phyloP scores from a whole-genome alignment of 2,329 filamentous ascomycete species.

The Leptodontidium sp. region DNA sequence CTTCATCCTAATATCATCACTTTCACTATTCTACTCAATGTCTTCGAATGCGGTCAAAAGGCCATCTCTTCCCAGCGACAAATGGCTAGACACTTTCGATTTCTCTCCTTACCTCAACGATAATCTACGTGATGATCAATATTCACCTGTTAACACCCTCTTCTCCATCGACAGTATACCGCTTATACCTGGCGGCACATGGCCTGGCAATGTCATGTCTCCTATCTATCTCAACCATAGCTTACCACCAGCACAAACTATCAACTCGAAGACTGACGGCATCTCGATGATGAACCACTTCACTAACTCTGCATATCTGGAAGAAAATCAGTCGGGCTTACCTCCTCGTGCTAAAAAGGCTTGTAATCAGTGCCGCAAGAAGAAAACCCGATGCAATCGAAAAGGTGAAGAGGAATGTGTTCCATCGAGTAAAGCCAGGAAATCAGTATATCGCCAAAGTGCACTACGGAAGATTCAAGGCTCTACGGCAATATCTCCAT shows the following conservation, averaged over 20 bases:
- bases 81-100: constrained; percentile 7
- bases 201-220: constrained; percentile 1
- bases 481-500: constrained; percentile 7
- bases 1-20: not conserved
- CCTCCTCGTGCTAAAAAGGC: constrained; percentile 5
- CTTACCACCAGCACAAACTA: not conserved
- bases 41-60: constrained; percentile 1
- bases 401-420: constrained; percentile 7
- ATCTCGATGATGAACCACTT: constrained; percentile 5
- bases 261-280: not conserved
- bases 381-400: constrained; percentile 9
- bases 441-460: constrained; percentile 2
- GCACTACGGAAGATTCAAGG: constrained; percentile 1
- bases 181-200: constrained; percentile 9
- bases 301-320: constrained; percentile 3
- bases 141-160: not conserved
- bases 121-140: not conserved
- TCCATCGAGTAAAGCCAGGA: not conserved
- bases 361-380: constrained; percentile 7
- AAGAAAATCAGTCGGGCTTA: not conserved
- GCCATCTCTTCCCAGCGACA: not conserved
- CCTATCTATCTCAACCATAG: constrained; percentile 7
- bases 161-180: not conserved
- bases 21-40: not conserved
- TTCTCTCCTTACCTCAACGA: not conserved